Percentiles rank a stretch among this genome's conserved stretches.
Conservation (phyloP, 2,329 filamentous ascomycete species). For the Hypoxylon sp. region DNA sequence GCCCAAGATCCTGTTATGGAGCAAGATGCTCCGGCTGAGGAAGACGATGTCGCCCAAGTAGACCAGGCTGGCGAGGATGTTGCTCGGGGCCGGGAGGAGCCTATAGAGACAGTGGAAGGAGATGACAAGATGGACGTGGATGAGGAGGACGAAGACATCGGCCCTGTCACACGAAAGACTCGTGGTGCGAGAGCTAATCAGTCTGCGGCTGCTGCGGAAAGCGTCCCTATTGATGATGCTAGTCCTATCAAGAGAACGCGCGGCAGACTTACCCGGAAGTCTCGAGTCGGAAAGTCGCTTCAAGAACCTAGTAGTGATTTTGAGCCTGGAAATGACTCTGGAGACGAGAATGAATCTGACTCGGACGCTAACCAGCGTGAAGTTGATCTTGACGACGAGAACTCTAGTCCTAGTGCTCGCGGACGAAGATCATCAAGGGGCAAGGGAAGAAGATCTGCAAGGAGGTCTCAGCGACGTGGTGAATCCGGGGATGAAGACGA, state of each 20-base stretch:
- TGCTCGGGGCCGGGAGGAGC: slow-evolving; percentile 50
- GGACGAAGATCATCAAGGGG: slow-evolving; percentile 60
- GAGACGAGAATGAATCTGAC: slow-evolving; percentile 66
- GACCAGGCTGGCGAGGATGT: slow-evolving; percentile 44
- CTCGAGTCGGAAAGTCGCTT: slow-evolving; percentile 62
- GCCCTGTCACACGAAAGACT: slow-evolving; percentile 64
- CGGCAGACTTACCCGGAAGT: slow-evolving; percentile 65
- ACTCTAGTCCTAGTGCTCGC: slow-evolving; percentile 66
- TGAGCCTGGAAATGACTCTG: slow-evolving; percentile 72
- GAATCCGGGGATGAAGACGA: slow-evolving; percentile 71
- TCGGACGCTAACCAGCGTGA: slow-evolving; percentile 53
- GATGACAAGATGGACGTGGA: slow-evolving; percentile 57
- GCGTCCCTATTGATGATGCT: slow-evolving; percentile 46
- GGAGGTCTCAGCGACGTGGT: slow-evolving; percentile 63
- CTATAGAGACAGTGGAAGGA: slow-evolving; percentile 53
- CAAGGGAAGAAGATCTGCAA: slow-evolving; percentile 61
- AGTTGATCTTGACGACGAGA: slow-evolving; percentile 57
- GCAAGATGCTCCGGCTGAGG: slow-evolving; percentile 35
- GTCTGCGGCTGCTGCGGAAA: slow-evolving; percentile 39
- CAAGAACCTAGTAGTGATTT: slow-evolving; percentile 74
- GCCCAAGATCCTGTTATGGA: slow-evolving; percentile 53
- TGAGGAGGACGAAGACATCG: slow-evolving; percentile 63
- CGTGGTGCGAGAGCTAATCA: slow-evolving; percentile 53
- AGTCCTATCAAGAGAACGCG: slow-evolving; percentile 55
- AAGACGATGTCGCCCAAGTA: slow-evolving; percentile 33